phyloP scores from a whole-genome alignment of 2,329 filamentous ascomycete species.

The Coniochaeta sp. region DNA sequence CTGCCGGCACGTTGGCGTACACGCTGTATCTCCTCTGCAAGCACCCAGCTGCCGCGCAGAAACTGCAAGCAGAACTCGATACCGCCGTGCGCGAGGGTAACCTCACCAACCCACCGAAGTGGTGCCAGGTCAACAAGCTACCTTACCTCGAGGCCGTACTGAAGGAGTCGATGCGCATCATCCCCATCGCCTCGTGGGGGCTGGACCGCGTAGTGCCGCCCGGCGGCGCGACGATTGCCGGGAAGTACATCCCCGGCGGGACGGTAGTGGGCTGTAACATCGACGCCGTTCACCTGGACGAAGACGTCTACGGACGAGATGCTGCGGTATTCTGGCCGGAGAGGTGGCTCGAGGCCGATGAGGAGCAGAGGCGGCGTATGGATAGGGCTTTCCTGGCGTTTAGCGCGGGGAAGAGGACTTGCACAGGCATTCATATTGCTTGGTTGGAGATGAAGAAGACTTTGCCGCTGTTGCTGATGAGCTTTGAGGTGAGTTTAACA shows the following conservation, averaged over 20 bases:
- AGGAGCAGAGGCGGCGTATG: conserved; percentile 9
- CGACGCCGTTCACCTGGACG: conserved; percentile 10
- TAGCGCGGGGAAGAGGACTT: conserved; percentile 7
- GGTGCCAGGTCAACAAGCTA: conserved; percentile 8
- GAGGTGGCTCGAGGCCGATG: conserved; percentile 10
- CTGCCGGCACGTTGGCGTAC: conserved; percentile 11
- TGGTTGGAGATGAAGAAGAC: conserved; percentile 11
- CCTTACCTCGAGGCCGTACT: conserved; percentile 16
- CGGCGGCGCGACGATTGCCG: conserved; percentile 9
- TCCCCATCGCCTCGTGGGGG: conserved; percentile 10
- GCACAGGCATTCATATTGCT: conserved; percentile 8
- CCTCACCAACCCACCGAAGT: conserved; percentile 6
- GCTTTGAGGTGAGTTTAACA: conserved; percentile 7
- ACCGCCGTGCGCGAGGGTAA: conserved; percentile 3
- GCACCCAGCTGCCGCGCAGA: conserved; percentile 5
- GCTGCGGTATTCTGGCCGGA: conserved; percentile 10
- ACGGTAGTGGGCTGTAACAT: conserved; percentile 11
- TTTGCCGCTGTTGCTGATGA: conserved; percentile 5
- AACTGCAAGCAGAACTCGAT: conserved; percentile 10
- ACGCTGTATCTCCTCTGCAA: conserved; percentile 9
- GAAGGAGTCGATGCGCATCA: conserved; percentile 14
- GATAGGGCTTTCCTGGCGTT: conserved; percentile 11
- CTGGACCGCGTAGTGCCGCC: conserved; percentile 10
- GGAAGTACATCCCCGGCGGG: conserved; percentile 10
- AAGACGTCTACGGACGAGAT: conserved; percentile 10